Percentiles rank a stretch among this genome's conserved stretches.
Evolutionary conservation across 1,284 basidiomycete genomes (phyloP).

Genomic region (Ustilago loliicola): DNA sequence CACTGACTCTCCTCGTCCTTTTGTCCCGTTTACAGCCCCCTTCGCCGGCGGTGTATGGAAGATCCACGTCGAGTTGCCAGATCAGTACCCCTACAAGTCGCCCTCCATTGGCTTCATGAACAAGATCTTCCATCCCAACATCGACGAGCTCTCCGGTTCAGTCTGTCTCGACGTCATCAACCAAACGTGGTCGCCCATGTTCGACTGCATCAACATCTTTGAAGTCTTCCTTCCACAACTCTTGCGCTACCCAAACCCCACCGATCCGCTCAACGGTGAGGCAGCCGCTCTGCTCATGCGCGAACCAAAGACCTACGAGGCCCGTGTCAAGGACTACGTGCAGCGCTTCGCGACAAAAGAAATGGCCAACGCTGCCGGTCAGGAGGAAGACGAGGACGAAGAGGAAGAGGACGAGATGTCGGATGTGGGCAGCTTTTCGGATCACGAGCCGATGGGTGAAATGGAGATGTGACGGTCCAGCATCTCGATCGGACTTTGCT

Average conservation of each 20-base stretch:
- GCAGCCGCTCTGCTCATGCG: constrained; percentile 96
- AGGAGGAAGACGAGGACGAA: constrained; percentile 54
- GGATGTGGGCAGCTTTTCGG: constrained; percentile 66
- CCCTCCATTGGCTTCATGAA: constrained; percentile 99
- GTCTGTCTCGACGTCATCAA: constrained; percentile 68
- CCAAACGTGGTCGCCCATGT: constrained; percentile 63
- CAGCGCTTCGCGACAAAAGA: constrained; percentile 58
- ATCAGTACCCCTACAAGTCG: constrained; percentile 98
- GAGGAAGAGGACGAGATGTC: constrained; percentile 66
- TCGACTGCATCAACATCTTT: constrained; percentile 98
- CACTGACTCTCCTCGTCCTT: constrained; percentile 5
- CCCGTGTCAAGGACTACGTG: constrained; percentile 64
- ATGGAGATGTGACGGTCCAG: constrained; percentile 53
- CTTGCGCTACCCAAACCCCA: constrained; percentile 95
- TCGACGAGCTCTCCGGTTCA: constrained; percentile 82
- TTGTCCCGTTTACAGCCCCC: constrained; percentile 77
- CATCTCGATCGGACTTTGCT: neutral
- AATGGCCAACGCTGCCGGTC: constrained; percentile 47
- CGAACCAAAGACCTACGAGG: constrained; percentile 81
- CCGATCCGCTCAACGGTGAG: constrained; percentile 96
- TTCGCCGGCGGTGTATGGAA: constrained; percentile 98
- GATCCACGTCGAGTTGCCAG: constrained; percentile 98
- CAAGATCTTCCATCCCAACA: constrained; percentile 99
- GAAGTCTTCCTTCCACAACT: constrained; percentile 98
- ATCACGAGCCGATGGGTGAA: constrained; percentile 52